Base-by-base conservation (phyloP, 768 basidiomycete genomes). In the Suillus sp. region DNA sequence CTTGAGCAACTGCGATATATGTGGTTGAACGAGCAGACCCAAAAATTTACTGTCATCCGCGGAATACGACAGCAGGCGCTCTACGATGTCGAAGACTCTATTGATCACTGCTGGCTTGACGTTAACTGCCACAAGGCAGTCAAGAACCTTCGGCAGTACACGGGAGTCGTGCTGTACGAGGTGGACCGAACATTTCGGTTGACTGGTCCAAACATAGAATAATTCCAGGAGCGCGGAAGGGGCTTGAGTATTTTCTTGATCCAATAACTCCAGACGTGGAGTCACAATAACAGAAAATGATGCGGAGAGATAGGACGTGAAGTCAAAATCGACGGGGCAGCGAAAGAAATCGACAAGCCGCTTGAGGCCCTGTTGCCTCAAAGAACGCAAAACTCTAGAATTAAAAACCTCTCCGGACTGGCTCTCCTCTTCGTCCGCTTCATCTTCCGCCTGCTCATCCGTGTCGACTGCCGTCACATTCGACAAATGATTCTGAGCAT, bases 261-360 rank as follows among this genome's bases (percentile, higher is more conserved):
- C 88, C 30, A 99, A 80, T 4, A 78, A 74, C 0, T 85, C 78
- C 27, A 99, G 80, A 7, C 97, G 91, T 0, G 96, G 95, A 0
- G 90, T 86, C 68, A 99, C 90, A 78, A 93, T 85, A 0, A 84
- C 77, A 1, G 79, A 63, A 77, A 93, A 98, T 10, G 87, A 84
- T 7, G 81, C 77, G 4, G 78, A 75, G 70, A 99, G 79, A 74
- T 88, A 96, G 0, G 87, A 83, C 0, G 79, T 70, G 72, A 90
- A 96, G 74, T 96, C 86, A 73, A 95, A 97, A 0, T 75, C 70
- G 30, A 88, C 82, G 0, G 90, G 86, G 45, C 82, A 81, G 16
- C 87, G 85, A 84, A 95, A 95, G 78, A 98, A 96, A 70, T 96
- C 92, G 1, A 89, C 86, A 42, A 98, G 77, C 14, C 96, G 87